phyloP scores from a whole-genome alignment of 305 asterid species.

The Petunia hybrid region DNA sequence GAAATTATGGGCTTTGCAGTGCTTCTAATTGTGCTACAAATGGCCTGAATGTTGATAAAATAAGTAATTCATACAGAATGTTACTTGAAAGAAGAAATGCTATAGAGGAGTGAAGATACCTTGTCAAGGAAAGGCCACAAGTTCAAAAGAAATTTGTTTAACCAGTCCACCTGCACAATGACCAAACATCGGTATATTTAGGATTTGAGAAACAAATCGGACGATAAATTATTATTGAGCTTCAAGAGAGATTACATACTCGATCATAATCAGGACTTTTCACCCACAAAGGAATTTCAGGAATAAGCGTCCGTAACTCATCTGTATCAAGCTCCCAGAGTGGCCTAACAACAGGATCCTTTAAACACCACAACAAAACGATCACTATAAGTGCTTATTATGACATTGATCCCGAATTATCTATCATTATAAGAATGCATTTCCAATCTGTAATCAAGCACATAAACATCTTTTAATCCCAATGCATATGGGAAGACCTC shows the following conservation, averaged over 20 bases:
- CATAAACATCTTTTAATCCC: too few relatives aligned
- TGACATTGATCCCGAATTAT: too few relatives aligned
- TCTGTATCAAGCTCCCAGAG: conserved; percentile 59
- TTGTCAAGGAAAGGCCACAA: conserved; percentile 91
- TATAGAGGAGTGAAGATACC: conserved; percentile 46
- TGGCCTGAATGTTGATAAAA: conserved; percentile 57
- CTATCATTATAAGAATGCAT: too few relatives aligned
- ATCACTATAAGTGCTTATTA: too few relatives aligned
- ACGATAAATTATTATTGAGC: too few relatives aligned
- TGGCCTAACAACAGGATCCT: conserved; percentile 64
- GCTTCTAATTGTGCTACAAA: conserved; percentile 66
- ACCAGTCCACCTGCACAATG: conserved; percentile 78
- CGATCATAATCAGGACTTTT: conserved; percentile 89
- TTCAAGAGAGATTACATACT: conserved; percentile 44
- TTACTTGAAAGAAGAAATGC: background rate
- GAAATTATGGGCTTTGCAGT: conserved; percentile 72
- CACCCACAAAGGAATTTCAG: conserved; percentile 86
- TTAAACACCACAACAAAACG: background rate
- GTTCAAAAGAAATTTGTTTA: conserved; percentile 64
- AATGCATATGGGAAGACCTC: too few relatives aligned
- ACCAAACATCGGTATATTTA: background rate
- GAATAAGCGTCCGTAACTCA: conserved; percentile 66
- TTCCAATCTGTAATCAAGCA: too few relatives aligned
- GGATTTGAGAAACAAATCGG: background rate
- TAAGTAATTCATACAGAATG: background rate